phyloP scores from a whole-genome alignment of 2,329 filamentous ascomycete genomes.

The Aspergillus sp. region DNA sequence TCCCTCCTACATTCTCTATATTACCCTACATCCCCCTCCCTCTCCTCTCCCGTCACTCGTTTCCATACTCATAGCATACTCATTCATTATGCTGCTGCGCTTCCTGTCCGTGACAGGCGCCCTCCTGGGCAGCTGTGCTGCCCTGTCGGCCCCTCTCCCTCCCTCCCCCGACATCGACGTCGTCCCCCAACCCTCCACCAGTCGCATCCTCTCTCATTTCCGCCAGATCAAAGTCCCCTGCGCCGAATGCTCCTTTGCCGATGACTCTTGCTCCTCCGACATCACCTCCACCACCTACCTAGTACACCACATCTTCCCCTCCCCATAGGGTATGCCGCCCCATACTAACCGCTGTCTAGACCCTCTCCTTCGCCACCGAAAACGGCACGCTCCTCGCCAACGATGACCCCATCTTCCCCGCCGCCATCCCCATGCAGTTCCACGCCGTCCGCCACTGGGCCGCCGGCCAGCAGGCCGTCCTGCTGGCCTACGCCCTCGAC shows the following conservation, averaged over 20 bases:
- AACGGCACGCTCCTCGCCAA: constrained; percentile 30
- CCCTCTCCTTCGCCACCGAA: constrained; percentile 26
- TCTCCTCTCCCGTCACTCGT: background rate
- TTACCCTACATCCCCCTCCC: background rate
- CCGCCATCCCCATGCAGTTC: constrained; percentile 26
- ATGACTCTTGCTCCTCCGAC: constrained; percentile 12
- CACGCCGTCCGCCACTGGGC: constrained; percentile 22
- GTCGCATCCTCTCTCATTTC: background rate
- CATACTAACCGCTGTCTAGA: constrained; percentile 13
- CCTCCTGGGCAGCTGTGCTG: constrained; percentile 11
- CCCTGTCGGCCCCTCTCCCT: constrained; percentile 3
- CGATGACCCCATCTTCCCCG: constrained; percentile 27
- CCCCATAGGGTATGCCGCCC: no score
- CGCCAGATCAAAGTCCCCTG: constrained; percentile 16
- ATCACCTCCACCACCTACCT: constrained; percentile 11
- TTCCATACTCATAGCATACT: background rate
- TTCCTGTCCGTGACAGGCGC: constrained; percentile 11
- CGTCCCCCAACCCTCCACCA: background rate
- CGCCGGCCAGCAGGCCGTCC: constrained; percentile 11
- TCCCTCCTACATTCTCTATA: background rate
- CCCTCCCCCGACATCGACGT: background rate
- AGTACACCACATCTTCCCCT: constrained; percentile 7
- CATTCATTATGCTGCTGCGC: constrained; percentile 14
- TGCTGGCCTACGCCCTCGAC: constrained; percentile 24
- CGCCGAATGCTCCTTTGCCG: constrained; percentile 16